Evolutionary conservation across 1,139 yeast genomes (phyloP).

Genomic region (Diutina siamensis): DNA sequence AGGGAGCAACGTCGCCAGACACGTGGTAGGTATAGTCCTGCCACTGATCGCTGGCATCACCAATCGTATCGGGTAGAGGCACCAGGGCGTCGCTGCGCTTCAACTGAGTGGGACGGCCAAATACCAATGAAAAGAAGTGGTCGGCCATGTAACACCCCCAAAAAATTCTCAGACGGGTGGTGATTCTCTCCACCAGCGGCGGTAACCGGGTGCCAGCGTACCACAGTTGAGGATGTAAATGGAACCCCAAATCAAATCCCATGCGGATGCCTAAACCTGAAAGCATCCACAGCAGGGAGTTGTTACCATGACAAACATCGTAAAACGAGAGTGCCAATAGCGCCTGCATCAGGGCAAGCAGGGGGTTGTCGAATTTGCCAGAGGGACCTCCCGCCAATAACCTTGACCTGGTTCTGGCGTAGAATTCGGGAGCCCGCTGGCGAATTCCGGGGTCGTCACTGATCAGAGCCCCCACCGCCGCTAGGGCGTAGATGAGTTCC

Average conservation of each 20-base stretch:
- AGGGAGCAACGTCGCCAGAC: slow-evolving; percentile 9
- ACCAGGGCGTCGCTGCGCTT: slow-evolving; percentile 49
- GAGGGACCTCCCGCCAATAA: slow-evolving; percentile 7
- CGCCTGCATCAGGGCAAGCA: slow-evolving; percentile 10
- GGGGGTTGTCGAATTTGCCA: slow-evolving; percentile 9
- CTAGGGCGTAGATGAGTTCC: slow-evolving; percentile 11
- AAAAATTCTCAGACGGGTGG: slow-evolving; percentile 10
- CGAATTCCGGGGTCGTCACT: slow-evolving; percentile 7
- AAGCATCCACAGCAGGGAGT: slow-evolving; percentile 12
- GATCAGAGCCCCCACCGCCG: slow-evolving; percentile 12
- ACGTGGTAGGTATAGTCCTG: slow-evolving; percentile 26
- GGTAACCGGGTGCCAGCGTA: slow-evolving; percentile 7
- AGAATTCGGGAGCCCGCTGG: slow-evolving; percentile 8
- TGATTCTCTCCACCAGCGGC: slow-evolving; percentile 6
- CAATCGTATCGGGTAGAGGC: slow-evolving; percentile 49
- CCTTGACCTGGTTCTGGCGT: slow-evolving; percentile 9
- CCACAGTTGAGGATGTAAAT: slow-evolving; percentile 11
- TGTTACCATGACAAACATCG: slow-evolving; percentile 12
- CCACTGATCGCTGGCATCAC: slow-evolving; percentile 46
- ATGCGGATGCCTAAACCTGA: slow-evolving; percentile 12
- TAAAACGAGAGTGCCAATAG: slow-evolving; percentile 10
- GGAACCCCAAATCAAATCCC: slow-evolving; percentile 12
- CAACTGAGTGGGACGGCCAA: slow-evolving; percentile 27
- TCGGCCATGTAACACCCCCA: slow-evolving; percentile 12
- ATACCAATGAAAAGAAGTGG: slow-evolving; percentile 10